Percentiles rank a stretch among this genome's conserved stretches.
These are phyloP conservation scores for Chlorella sp. DNA, from an alignment of 139 green algal species.

Conservation along the genomic window DNA sequence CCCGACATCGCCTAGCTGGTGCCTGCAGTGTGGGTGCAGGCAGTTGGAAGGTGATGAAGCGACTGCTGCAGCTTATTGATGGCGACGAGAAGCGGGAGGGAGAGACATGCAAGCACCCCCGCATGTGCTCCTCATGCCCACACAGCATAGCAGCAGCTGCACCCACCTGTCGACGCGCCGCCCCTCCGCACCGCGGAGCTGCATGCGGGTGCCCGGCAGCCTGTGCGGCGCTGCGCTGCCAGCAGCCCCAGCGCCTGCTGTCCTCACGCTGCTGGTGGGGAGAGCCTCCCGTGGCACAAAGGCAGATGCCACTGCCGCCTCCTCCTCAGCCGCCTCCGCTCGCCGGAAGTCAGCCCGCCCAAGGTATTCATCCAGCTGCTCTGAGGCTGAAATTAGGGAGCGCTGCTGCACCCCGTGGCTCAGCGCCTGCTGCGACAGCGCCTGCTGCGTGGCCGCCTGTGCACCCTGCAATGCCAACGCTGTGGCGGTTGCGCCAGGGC, in stretches of 20 bases:
- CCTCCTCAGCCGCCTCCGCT: conserved; percentile 1
- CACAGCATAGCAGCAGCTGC: too few species aligned
- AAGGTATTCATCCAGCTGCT: conserved; percentile 23
- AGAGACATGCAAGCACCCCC: too few species aligned
- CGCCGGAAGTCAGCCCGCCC: conserved; percentile 5
- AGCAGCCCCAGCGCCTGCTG: not conserved
- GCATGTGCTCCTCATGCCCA: too few species aligned
- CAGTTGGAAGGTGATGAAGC: not conserved
- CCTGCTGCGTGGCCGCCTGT: not conserved
- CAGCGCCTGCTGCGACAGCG: not conserved
- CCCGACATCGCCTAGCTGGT: conserved; percentile 30
- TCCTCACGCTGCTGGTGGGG: not conserved
- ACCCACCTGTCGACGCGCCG: conserved; percentile 13
- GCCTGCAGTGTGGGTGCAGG: not conserved
- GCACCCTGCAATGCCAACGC: not conserved
- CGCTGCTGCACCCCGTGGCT: not conserved
- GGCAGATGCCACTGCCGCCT: not conserved
- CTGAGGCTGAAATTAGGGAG: not conserved
- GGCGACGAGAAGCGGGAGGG: too few species aligned
- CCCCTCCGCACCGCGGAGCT: conserved; percentile 13
- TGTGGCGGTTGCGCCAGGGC: not conserved
- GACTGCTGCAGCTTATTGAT: too few species aligned
- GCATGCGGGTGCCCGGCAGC: conserved; percentile 38
- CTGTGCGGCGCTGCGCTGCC: not conserved
- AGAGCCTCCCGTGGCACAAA: not conserved